Evolutionary conservation across 2,329 filamentous ascomycete species (phyloP), one percentile per base, ranked within the genome.

Genomic region (Acephala macrosclerotiorum): DNA sequence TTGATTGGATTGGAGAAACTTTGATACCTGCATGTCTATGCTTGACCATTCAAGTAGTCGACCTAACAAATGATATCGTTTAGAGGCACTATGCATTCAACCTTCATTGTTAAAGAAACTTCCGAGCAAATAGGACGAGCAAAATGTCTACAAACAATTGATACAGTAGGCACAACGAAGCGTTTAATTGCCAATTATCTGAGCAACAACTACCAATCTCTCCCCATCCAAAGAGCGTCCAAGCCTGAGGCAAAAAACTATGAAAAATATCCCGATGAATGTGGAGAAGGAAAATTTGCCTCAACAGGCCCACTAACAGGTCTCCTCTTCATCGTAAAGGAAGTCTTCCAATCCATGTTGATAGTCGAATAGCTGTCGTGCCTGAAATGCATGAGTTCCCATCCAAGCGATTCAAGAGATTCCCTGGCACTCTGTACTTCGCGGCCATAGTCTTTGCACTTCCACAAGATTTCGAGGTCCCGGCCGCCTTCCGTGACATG

Each of bases 271-370:
- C 6, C 1, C n/a, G 6, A 42, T 42, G 56, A 58, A 58, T 58
- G 14, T 26, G 56, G 56, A 25, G 56, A 58, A n/a, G 56, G 56
- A 42, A 26, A 26, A 25, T 25, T 25, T 14, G 56, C 56, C 20
- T 35, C 35, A 25, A 29, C 35, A 58, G 20, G 11, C 42, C 36
- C 56, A 22, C 38, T 9, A 6, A 58, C 42, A n/a, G 35, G 35
- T 20, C 9, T 26, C 35, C 56, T 58, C 36, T 40, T 47, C 57
- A 59, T 59, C n/a, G 38, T 59, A 33, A 59, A 59, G 9, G 3
- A 47, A 14, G 57, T 59, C 25, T 53, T 6, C 49, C 49, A 49
- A 22, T 49, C n/a, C n/a, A 3, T 22, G 12, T 1, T 2, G 12
- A 33, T 1, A 18, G 2, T 33, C 9, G 3, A 4, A 29, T 53